Evolutionary conservation across 2,329 filamentous ascomycete species (phyloP).

Genomic region (Pestalotiopsis sp.): DNA sequence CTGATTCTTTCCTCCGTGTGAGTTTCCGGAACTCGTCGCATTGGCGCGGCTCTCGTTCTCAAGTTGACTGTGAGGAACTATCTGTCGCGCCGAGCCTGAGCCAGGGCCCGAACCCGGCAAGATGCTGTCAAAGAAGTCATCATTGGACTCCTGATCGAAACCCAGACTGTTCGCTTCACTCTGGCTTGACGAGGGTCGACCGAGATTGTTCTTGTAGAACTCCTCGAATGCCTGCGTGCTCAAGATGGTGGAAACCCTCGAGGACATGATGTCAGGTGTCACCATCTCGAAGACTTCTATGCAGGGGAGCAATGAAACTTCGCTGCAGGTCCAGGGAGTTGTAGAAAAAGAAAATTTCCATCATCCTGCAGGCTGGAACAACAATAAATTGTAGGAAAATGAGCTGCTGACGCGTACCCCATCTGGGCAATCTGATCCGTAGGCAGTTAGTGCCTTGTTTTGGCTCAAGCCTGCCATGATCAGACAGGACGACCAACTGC

Average conservation of each 20-base stretch:
- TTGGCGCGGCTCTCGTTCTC: background rate
- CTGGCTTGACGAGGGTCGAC: background rate
- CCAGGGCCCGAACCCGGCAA: background rate
- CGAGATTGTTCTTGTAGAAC: background rate
- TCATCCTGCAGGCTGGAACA: background rate
- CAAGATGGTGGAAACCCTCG: background rate
- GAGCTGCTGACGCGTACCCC: background rate
- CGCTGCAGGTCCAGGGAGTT: background rate
- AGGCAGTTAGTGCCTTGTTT: background rate
- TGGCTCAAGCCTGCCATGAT: background rate
- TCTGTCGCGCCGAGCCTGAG: background rate
- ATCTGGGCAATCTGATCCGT: background rate
- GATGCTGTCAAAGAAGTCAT: background rate
- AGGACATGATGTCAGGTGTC: background rate
- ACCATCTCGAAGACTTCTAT: background rate
- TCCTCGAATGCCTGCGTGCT: conserved; percentile 1
- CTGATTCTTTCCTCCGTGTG: background rate
- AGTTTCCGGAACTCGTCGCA: too few species aligned
- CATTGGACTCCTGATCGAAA: background rate
- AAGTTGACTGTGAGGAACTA: background rate
- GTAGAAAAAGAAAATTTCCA: background rate
- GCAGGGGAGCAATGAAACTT: background rate
- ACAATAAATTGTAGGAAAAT: background rate
- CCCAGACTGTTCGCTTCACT: background rate
- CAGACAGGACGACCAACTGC: background rate